Evolutionary conservation across 202 grass and related monocot genomes (phyloP).

Genomic region (Carex sylvatica): DNA sequence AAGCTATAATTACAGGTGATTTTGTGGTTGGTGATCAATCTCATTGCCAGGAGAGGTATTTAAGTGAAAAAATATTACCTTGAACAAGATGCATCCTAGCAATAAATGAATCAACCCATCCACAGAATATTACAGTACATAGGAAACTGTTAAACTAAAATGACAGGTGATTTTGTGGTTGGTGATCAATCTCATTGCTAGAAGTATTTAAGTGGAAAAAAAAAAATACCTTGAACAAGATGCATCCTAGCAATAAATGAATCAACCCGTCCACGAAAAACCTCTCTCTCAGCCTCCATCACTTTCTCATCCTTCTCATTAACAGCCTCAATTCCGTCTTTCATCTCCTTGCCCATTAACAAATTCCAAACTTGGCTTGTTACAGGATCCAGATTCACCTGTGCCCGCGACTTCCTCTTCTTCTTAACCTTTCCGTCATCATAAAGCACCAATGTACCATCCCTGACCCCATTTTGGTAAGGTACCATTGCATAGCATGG

Average conservation of each 20-base stretch:
- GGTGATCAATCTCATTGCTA: background rate
- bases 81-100: slow-evolving; percentile 93
- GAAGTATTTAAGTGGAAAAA: slow-evolving; percentile 15
- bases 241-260: slow-evolving; percentile 91
- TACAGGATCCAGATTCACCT: slow-evolving; percentile 73
- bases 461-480: slow-evolving; percentile 27
- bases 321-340: slow-evolving; percentile 38
- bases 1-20: slow-evolving; percentile 5
- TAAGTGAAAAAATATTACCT: slow-evolving; percentile 42
- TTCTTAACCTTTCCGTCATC: slow-evolving; percentile 48
- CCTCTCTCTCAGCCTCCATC: slow-evolving; percentile 62
- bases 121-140: slow-evolving; percentile 23
- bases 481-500: slow-evolving; percentile 47
- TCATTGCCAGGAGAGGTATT: slow-evolving; percentile 14
- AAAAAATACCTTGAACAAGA: slow-evolving; percentile 76
- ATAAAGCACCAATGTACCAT: slow-evolving; percentile 45
- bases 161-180: slow-evolving; percentile 12
- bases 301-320: slow-evolving; percentile 59
- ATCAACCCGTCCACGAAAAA: slow-evolving; percentile 62
- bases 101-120: slow-evolving; percentile 75
- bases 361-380: slow-evolving; percentile 81
- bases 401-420: slow-evolving; percentile 48
- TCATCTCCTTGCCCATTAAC: slow-evolving; percentile 62
- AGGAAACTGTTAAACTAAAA: slow-evolving; percentile 17
- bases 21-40: background rate